phyloP scores from a whole-genome alignment of 2,329 filamentous ascomycete genomes.

The Pseudophaeomoniella oleicola region DNA sequence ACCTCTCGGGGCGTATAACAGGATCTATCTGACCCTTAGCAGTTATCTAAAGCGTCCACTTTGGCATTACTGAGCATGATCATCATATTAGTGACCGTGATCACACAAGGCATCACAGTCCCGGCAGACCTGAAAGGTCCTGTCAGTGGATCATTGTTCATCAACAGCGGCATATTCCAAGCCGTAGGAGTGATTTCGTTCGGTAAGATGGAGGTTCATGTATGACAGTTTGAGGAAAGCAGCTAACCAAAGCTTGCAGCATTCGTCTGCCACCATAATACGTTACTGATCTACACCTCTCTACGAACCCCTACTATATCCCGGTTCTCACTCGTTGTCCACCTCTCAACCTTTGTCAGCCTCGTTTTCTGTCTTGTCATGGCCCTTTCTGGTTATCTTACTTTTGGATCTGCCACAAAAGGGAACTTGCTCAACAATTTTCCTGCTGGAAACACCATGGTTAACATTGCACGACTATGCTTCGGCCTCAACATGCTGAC shows the following conservation, averaged over 20 bases:
- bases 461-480: slow-evolving; percentile 86
- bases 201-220: slow-evolving; percentile 39
- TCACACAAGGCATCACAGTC: slow-evolving; percentile 67
- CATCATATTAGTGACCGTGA: slow-evolving; percentile 74
- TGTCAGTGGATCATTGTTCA: slow-evolving; percentile 55
- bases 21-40: slow-evolving; percentile 18
- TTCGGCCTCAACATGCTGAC: slow-evolving; percentile 99
- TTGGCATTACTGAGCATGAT: slow-evolving; percentile 86
- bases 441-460: slow-evolving; percentile 60
- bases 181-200: slow-evolving; percentile 97
- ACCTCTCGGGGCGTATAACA: no score
- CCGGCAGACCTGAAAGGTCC: slow-evolving; percentile 57
- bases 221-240: slow-evolving; percentile 6
- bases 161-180: slow-evolving; percentile 83
- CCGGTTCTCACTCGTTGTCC: slow-evolving; percentile 83
- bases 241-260: slow-evolving; percentile 23
- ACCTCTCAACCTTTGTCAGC: slow-evolving; percentile 81
- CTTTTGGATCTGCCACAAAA: slow-evolving; percentile 79
- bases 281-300: slow-evolving; percentile 91
- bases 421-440: slow-evolving; percentile 99
- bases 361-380: slow-evolving; percentile 83
- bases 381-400: slow-evolving; percentile 79
- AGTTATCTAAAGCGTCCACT: slow-evolving; percentile 92
- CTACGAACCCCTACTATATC: slow-evolving; percentile 88
- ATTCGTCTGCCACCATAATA: slow-evolving; percentile 80